Conservation (phyloP, 768 basidiomycete genomes). For the Dioszegia aurantiaca region DNA sequence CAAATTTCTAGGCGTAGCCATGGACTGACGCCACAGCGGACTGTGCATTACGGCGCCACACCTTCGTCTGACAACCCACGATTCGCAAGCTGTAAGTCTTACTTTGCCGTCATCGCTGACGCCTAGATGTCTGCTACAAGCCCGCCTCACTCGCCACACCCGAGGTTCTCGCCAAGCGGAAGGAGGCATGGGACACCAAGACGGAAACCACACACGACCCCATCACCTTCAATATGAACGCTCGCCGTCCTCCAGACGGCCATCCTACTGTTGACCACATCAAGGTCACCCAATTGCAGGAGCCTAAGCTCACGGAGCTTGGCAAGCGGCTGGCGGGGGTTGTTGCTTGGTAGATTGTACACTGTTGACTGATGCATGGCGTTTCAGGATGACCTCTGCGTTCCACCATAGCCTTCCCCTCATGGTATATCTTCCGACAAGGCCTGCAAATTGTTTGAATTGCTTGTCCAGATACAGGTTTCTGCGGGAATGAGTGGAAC, state of each 20-base stretch:
- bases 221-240: constrained; percentile 15
- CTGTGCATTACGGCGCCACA: constrained; percentile 38
- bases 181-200: constrained; percentile 25
- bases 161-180: constrained; percentile 22
- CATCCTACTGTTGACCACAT: constrained; percentile 11
- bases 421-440: too few species aligned
- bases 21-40: constrained; percentile 13
- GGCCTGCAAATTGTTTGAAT: too few species aligned
- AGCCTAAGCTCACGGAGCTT: constrained; percentile 11
- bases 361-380: not conserved
- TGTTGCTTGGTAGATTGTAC: constrained; percentile 7
- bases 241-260: constrained; percentile 9
- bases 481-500: too few species aligned
- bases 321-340: constrained; percentile 16
- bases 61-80: constrained; percentile 32
- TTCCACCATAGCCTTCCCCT: too few species aligned
- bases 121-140: constrained; percentile 33
- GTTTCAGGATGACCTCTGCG: too few species aligned
- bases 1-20: not conserved
- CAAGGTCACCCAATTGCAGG: constrained; percentile 17
- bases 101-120: not conserved
- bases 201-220: constrained; percentile 20
- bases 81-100: constrained; percentile 32
- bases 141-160: constrained; percentile 22
- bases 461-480: too few species aligned